phyloP scores from a whole-genome alignment of 2,329 filamentous ascomycete species.

The Periconia digitata region DNA sequence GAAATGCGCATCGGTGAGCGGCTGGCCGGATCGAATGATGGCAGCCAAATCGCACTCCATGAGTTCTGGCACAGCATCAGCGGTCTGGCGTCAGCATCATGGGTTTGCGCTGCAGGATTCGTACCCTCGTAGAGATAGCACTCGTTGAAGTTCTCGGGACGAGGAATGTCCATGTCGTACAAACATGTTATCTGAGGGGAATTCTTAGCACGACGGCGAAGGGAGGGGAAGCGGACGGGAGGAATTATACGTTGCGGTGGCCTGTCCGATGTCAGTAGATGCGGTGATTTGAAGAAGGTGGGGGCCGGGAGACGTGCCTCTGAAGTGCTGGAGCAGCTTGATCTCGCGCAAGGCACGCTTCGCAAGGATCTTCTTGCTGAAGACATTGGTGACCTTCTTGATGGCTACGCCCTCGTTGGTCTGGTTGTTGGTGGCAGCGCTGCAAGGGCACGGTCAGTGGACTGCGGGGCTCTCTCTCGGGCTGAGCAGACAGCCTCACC shows the following conservation, averaged over 20 bases:
- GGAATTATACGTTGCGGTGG: slow-evolving; percentile 49
- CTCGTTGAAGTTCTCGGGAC: slow-evolving; percentile 98
- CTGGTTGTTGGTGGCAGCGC: slow-evolving; percentile 88
- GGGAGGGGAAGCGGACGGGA: slow-evolving; percentile 52
- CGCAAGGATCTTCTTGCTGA: slow-evolving; percentile 99
- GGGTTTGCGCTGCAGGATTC: background rate
- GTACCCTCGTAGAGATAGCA: slow-evolving; percentile 96
- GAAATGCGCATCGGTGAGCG: slow-evolving; percentile 96
- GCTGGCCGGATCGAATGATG: slow-evolving; percentile 96
- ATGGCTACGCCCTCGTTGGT: slow-evolving; percentile 94
- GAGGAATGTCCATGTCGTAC: slow-evolving; percentile 99
- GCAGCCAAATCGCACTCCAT: slow-evolving; percentile 99
- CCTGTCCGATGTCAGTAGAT: slow-evolving; percentile 35
- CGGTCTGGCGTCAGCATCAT: slow-evolving; percentile 2
- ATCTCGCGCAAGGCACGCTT: slow-evolving; percentile 98
- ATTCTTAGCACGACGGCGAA: slow-evolving; percentile 40
- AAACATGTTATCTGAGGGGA: slow-evolving; percentile 84
- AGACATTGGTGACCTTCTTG: slow-evolving; percentile 99
- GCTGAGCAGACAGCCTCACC: slow-evolving; percentile 58
- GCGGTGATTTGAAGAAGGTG: background rate
- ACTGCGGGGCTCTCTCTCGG: background rate
- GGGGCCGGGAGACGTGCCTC: slow-evolving; percentile 46
- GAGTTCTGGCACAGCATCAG: slow-evolving; percentile 65
- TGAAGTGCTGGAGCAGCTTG: slow-evolving; percentile 97
- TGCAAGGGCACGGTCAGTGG: slow-evolving; percentile 45